Base-by-base conservation (phyloP, 345 rosid genomes). In the Leavenworthia alabamica region DNA sequence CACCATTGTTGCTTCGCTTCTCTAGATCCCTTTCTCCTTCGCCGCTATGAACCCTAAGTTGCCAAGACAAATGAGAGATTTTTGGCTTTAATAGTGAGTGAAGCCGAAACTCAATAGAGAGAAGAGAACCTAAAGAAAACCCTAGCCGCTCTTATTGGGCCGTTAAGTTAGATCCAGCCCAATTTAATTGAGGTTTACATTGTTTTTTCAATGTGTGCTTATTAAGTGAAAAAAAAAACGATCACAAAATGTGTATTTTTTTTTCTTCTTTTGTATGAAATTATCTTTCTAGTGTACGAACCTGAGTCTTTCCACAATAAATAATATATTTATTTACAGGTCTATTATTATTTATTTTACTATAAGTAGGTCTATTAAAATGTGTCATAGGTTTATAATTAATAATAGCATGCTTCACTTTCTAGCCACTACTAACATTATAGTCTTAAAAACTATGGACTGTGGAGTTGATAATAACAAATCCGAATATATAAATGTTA, bases 1-100 rank as follows among this genome's bases (percentile, higher is more conserved):
- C 72, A 72, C 72, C 67, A 66, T 66, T 60, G 28, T 53, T 22
- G 15, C 42, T 45, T 32, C 11, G 7, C 14, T 29, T 15, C 31
- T 29, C 31, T 22, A 27, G 68, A 56, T 55, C 40, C 2, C 7
- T 71, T 71, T 13, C 70, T 46, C 41, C 23, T 32, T 10, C 22
- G 62, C 74, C 61, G 56, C 68, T 17, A 15, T 7, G 19, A 70
- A 70, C 52, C 43, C 74, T 45, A 62, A 33, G 44, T 17, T 29
- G 41, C 64, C 16, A 29, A 32, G 1, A 3, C 23, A 0, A 8
- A n/a, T n/a, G n/a, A 19, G 55, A 60, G 27, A 57, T 7, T 13
- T 57, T 12, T 14, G 17, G 37, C 11, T 64, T 71, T 71, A 48
- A 64, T 49, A 57, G 51, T 28, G 64, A n/a, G 64, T 28, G 64